Conservation (phyloP, 139 green algal genomes). For the Tetratostichococcus sp. region DNA sequence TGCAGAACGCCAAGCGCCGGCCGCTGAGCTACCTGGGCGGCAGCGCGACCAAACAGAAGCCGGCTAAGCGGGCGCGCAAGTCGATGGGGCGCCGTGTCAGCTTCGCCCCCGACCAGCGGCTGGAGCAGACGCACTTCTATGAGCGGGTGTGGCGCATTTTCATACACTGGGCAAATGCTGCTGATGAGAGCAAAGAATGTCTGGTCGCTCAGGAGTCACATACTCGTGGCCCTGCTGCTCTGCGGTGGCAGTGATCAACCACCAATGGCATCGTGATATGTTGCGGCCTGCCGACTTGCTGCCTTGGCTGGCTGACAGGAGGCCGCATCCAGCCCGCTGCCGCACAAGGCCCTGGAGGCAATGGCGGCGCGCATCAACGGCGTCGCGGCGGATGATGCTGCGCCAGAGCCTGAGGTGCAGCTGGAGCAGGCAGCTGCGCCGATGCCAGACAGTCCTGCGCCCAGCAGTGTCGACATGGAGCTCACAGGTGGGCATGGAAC, state of each 20-base stretch:
- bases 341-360: background rate
- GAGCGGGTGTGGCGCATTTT: background rate
- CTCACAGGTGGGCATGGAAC: background rate
- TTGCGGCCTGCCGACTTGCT: too few species aligned
- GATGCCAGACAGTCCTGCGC: background rate
- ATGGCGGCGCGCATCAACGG: constrained; percentile 7
- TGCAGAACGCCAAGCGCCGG: background rate
- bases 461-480: background rate
- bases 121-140: constrained; percentile 53
- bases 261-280: too few species aligned
- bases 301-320: too few species aligned
- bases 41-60: background rate
- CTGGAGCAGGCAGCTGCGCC: too few species aligned
- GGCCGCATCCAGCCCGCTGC: constrained; percentile 1
- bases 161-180: too few species aligned
- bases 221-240: too few species aligned
- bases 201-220: too few species aligned
- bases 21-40: background rate
- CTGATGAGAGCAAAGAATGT: too few species aligned
- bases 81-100: constrained; percentile 48
- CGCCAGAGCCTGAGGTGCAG: background rate
- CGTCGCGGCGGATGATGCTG: background rate
- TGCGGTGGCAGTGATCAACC: too few species aligned
- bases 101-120: constrained; percentile 68
- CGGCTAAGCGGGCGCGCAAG: constrained; percentile 15